Conservation (phyloP, 2,329 filamentous ascomycete species). For the Eurotiales sp. region DNA sequence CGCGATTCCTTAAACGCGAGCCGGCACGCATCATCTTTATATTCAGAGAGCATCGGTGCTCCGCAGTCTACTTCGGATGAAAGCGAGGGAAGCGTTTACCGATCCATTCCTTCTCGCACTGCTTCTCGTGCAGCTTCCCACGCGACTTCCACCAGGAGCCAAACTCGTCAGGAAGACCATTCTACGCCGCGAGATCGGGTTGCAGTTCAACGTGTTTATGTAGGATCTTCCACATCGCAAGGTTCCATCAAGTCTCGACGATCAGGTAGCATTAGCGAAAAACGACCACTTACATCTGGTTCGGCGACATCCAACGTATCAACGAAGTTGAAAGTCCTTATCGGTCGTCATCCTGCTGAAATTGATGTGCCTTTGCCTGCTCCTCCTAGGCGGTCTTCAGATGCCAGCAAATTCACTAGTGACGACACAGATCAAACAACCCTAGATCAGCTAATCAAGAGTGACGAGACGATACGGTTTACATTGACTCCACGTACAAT, state of each 20-base stretch:
- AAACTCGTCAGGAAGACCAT: slow-evolving; percentile 21
- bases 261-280: slow-evolving; percentile 39
- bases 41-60: slow-evolving; percentile 19
- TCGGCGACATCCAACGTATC: slow-evolving; percentile 39
- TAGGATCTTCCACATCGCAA: slow-evolving; percentile 26
- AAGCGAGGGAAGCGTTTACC: slow-evolving; percentile 23
- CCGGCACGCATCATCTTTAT: slow-evolving; percentile 12
- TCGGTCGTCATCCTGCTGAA: slow-evolving; percentile 26
- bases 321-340: slow-evolving; percentile 41
- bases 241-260: slow-evolving; percentile 31
- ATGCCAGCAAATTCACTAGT: slow-evolving; percentile 30
- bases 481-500: slow-evolving; percentile 77
- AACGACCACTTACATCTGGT: slow-evolving; percentile 37
- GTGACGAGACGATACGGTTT: slow-evolving; percentile 77
- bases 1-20: slow-evolving; percentile 7
- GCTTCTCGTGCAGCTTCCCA: slow-evolving; percentile 25
- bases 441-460: slow-evolving; percentile 76
- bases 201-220: slow-evolving; percentile 37
- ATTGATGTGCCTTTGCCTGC: slow-evolving; percentile 25
- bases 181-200: slow-evolving; percentile 34
- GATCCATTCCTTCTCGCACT: slow-evolving; percentile 21
- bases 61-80: slow-evolving; percentile 29
- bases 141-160: slow-evolving; percentile 21
- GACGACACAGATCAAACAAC: slow-evolving; percentile 54
- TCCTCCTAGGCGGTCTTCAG: slow-evolving; percentile 34